Conservation (phyloP, 2,329 filamentous ascomycete genomes). For the Hypoxylon sp. region DNA sequence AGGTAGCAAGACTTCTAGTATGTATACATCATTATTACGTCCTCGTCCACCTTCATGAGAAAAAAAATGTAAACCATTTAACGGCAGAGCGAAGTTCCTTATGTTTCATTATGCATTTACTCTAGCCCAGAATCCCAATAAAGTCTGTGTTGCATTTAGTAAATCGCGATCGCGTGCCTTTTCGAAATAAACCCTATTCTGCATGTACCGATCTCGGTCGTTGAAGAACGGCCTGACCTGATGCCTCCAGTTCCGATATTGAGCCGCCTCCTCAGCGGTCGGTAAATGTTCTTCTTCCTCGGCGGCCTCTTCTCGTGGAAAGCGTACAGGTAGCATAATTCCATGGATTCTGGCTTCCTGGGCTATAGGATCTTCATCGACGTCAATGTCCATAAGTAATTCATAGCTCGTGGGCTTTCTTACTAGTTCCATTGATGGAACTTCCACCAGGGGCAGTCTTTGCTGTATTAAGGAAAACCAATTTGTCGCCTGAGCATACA, state of each 20-base stretch:
- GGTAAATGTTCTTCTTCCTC: slow-evolving; percentile 15
- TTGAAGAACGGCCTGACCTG: slow-evolving; percentile 23
- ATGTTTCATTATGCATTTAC: not conserved
- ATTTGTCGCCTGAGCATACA: slow-evolving; percentile 35
- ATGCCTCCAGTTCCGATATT: slow-evolving; percentile 34
- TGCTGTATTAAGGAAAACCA: slow-evolving; percentile 38
- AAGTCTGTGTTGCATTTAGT: slow-evolving; percentile 9
- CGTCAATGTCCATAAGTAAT: not conserved
- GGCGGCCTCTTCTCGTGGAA: slow-evolving; percentile 6
- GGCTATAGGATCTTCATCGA: slow-evolving; percentile 12
- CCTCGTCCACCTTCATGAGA: too few relatives aligned
- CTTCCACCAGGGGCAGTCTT: slow-evolving; percentile 36
- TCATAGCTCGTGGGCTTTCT: not conserved
- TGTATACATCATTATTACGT: too few relatives aligned
- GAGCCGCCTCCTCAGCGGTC: slow-evolving; percentile 24
- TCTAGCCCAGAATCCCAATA: slow-evolving; percentile 37
- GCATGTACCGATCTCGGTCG: slow-evolving; percentile 40
- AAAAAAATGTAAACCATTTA: too few relatives aligned
- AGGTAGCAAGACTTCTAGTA: too few relatives aligned
- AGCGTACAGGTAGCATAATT: slow-evolving; percentile 21
- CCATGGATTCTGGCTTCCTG: slow-evolving; percentile 23
- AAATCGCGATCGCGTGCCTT: slow-evolving; percentile 28
- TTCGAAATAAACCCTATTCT: slow-evolving; percentile 35
- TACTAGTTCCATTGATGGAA: slow-evolving; percentile 20
- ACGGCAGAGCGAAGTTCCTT: not conserved